These are phyloP conservation scores for Cystobasidiaceae sp. DNA, from an alignment of 1,284 basidiomycete genomes.

Conservation along the genomic window DNA sequence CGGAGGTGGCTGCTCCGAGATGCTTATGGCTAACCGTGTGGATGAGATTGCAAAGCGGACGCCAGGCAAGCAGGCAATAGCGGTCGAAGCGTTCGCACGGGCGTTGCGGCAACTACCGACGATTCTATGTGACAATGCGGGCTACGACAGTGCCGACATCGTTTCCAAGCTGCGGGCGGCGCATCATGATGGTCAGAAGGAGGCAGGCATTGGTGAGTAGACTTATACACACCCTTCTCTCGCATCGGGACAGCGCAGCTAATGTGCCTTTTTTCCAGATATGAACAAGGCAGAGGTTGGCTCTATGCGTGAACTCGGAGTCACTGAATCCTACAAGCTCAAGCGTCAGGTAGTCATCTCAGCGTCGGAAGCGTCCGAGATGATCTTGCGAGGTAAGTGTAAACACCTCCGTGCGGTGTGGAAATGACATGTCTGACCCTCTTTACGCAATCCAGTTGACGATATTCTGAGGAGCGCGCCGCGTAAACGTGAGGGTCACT, in stretches of 20 bases:
- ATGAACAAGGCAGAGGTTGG: conserved; percentile 80
- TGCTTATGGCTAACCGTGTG: conserved; percentile 92
- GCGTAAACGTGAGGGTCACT: conserved; percentile 54
- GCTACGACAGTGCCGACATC: conserved; percentile 93
- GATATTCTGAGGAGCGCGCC: conserved; percentile 58
- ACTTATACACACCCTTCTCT: too few relatives aligned
- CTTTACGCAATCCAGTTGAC: conserved; percentile 46
- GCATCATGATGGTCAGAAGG: conserved; percentile 80
- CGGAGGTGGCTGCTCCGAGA: conserved; percentile 96
- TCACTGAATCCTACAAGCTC: conserved; percentile 96
- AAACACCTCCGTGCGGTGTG: background rate
- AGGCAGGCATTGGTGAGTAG: conserved; percentile 76
- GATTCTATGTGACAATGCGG: conserved; percentile 95
- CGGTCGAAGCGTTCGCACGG: conserved; percentile 82
- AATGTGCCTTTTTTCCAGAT: conserved; percentile 54
- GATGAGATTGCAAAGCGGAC: conserved; percentile 81
- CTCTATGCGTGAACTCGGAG: conserved; percentile 79
- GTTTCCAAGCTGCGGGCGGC: conserved; percentile 85
- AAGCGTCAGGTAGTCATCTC: conserved; percentile 91
- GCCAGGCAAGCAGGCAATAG: conserved; percentile 92
- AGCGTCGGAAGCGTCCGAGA: conserved; percentile 94
- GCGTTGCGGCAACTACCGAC: conserved; percentile 92
- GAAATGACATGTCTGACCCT: background rate
- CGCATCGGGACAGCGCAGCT: background rate
- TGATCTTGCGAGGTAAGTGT: conserved; percentile 75